phyloP scores from a whole-genome alignment of 176 grass and related monocot species.

The Carex littledalei region DNA sequence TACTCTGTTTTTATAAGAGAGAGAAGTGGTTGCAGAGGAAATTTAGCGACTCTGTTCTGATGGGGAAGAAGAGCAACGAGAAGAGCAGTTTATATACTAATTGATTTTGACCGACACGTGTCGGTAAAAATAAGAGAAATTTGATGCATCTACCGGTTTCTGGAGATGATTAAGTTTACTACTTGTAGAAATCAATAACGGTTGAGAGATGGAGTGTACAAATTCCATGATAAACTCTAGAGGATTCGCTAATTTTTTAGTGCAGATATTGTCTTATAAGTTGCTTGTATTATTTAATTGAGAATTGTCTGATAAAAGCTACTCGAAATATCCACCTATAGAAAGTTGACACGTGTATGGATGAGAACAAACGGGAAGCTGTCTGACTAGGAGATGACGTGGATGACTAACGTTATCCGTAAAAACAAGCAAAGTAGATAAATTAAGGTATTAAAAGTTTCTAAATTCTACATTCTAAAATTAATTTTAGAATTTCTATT shows the following conservation, averaged over 20 bases:
- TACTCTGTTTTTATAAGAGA: not conserved
- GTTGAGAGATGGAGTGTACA: not conserved
- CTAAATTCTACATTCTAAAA: no score
- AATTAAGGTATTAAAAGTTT: no score
- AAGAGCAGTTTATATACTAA: not conserved
- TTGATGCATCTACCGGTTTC: constrained; percentile 10
- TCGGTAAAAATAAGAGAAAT: not conserved
- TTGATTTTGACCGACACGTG: not conserved
- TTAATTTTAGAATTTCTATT: no score
- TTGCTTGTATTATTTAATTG: not conserved
- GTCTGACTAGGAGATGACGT: not conserved
- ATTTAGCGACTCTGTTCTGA: not conserved
- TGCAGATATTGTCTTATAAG: not conserved
- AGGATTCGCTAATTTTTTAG: not conserved
- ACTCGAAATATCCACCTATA: not conserved
- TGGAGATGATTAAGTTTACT: not conserved
- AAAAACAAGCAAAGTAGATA: not conserved
- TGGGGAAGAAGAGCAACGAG: not conserved
- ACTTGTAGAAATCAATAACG: not conserved
- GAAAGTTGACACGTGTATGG: not conserved
- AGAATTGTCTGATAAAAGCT: not conserved
- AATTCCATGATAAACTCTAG: not conserved
- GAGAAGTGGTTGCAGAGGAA: not conserved
- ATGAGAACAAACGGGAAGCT: not conserved
- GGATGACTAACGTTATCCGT: not conserved